phyloP scores from a whole-genome alignment of 1,284 basidiomycete species.

The Amylostereum areolatum region DNA sequence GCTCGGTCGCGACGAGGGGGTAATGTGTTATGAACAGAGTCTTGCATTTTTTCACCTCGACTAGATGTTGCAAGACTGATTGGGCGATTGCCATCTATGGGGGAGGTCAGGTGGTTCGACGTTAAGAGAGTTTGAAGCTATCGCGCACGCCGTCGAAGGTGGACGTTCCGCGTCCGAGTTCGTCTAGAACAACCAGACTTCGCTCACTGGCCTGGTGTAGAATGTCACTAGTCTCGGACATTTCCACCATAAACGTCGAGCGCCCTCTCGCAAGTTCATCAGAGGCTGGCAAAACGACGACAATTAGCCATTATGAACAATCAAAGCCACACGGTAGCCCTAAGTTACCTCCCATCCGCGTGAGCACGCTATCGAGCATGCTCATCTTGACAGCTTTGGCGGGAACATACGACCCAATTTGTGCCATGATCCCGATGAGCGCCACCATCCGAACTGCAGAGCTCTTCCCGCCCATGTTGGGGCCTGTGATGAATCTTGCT shows the following conservation, averaged over 20 bases:
- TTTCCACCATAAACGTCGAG: constrained; percentile 95
- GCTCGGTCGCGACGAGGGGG: constrained; percentile 61
- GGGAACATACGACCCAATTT: constrained; percentile 69
- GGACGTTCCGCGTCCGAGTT: constrained; percentile 79
- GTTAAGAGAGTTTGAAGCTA: not conserved
- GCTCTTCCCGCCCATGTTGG: constrained; percentile 83
- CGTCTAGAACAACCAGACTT: constrained; percentile 84
- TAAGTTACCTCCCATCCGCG: constrained; percentile 74
- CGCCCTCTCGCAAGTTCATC: constrained; percentile 83
- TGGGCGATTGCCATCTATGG: constrained; percentile 77
- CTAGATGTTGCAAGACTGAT: constrained; percentile 73
- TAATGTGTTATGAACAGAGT: constrained; percentile 96
- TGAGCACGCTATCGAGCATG: constrained; percentile 80
- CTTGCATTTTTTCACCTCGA: constrained; percentile 59
- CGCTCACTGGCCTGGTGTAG: constrained; percentile 64
- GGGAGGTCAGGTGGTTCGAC: constrained; percentile 5
- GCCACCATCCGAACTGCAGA: constrained; percentile 73
- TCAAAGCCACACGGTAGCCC: not conserved
- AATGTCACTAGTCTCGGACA: constrained; percentile 91
- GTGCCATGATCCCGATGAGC: constrained; percentile 55
- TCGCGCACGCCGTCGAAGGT: constrained; percentile 75
- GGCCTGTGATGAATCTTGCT: constrained; percentile 81
- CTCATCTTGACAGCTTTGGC: constrained; percentile 68
- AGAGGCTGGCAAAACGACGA: constrained; percentile 45
- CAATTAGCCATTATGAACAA: not conserved